These are phyloP conservation scores for Cunninghamia lanceolata DNA, from an alignment of 75 land plant genomes.

Conservation along the genomic window DNA sequence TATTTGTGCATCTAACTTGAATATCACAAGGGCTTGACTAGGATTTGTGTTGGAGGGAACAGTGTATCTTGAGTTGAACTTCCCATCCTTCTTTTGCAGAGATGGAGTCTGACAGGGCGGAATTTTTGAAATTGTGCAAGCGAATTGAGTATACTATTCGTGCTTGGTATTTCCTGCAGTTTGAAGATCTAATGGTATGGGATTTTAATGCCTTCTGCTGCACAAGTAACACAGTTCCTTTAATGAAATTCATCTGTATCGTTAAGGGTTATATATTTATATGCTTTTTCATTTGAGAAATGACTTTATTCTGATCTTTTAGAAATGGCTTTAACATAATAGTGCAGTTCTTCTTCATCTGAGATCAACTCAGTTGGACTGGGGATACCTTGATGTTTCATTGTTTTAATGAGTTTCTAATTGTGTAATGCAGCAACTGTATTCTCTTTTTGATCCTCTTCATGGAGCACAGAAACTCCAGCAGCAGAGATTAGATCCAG, in stretches of 20 bases:
- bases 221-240: not conserved
- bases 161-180: conserved; percentile 88
- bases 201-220: not conserved
- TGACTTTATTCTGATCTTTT: not conserved
- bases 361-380: conserved; percentile 1
- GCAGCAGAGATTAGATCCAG: conserved; percentile 60
- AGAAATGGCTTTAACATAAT: not conserved
- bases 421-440: conserved; percentile 68
- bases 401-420: not conserved
- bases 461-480: conserved; percentile 71
- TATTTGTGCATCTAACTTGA: not conserved
- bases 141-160: conserved; percentile 89
- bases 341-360: not conserved
- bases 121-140: conserved; percentile 80
- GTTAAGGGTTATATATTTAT: not conserved
- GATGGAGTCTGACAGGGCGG: conserved; percentile 51
- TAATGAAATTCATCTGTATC: not conserved
- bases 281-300: not conserved
- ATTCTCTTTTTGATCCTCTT: conserved; percentile 91
- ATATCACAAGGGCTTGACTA: not conserved
- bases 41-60: not conserved
- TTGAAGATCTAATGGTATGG: conserved; percentile 88
- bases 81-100: conserved; percentile 37
- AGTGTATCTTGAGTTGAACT: not conserved
- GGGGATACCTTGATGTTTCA: not conserved